Evolutionary conservation across 805 yeast genomes (phyloP).

Genomic region (Kuraishia cidri): DNA sequence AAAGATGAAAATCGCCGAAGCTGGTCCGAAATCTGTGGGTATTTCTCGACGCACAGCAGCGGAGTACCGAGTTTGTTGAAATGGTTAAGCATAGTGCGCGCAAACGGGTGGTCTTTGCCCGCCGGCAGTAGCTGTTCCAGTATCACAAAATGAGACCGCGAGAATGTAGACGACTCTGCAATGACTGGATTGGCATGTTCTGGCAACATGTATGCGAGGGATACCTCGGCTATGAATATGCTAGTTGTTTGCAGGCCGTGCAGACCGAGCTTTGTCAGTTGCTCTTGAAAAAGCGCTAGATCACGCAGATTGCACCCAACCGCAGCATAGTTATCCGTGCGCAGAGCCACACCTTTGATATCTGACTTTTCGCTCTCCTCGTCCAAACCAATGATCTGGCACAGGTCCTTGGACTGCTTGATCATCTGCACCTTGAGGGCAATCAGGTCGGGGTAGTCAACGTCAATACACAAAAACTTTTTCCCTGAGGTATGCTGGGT

Average conservation of each 20-base stretch:
- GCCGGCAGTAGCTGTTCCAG: constrained; percentile 68
- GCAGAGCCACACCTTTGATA: constrained; percentile 17
- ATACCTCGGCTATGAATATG: constrained; percentile 74
- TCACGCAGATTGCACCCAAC: constrained; percentile 63
- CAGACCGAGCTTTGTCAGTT: constrained; percentile 17
- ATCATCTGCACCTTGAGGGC: constrained; percentile 46
- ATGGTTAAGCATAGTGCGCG: constrained; percentile 67
- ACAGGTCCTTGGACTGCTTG: constrained; percentile 33
- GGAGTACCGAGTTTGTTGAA: constrained; percentile 62
- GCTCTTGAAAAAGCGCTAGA: constrained; percentile 23
- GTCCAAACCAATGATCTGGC: constrained; percentile 31
- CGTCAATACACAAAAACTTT: constrained; percentile 46
- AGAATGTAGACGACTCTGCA: constrained; percentile 29
- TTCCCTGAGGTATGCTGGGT: constrained; percentile 6
- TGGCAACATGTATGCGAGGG: constrained; percentile 72
- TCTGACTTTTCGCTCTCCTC: neutral
- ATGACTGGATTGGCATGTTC: constrained; percentile 57
- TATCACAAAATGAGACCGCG: constrained; percentile 50
- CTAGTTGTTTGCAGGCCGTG: constrained; percentile 23
- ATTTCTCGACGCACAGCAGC: constrained; percentile 49
- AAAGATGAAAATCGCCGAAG: constrained; percentile 31
- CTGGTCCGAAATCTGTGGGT: constrained; percentile 45
- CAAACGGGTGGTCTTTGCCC: constrained; percentile 57
- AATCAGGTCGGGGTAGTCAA: constrained; percentile 69
- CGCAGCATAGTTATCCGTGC: constrained; percentile 39